These are phyloP conservation scores for Epichloe hybrida DNA, from an alignment of 2,329 filamentous ascomycete genomes.

Conservation along the genomic window DNA sequence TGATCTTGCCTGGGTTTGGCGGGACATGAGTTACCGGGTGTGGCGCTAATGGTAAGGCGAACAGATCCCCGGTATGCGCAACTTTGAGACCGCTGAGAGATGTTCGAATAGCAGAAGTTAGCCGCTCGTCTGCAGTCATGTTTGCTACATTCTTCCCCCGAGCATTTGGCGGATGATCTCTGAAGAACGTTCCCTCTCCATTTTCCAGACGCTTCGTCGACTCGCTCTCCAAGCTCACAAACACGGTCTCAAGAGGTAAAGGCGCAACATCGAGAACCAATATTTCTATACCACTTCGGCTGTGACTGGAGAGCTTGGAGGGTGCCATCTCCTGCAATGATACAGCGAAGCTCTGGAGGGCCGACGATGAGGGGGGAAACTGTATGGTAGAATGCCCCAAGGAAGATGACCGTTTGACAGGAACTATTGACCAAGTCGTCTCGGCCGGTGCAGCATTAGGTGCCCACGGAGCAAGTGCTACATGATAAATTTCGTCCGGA, in stretches of 20 bases:
- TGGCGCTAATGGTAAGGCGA: constrained; percentile 61
- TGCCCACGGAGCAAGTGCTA: constrained; percentile 63
- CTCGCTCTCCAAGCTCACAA: constrained; percentile 73
- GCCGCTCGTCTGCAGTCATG: constrained; percentile 36
- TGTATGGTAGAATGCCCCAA: constrained; percentile 67
- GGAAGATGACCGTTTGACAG: constrained; percentile 50
- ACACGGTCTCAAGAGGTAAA: constrained; percentile 69
- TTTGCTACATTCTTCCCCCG: constrained; percentile 27
- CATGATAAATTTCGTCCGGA: constrained; percentile 37
- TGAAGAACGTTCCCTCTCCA: constrained; percentile 70
- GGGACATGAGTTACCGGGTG: constrained; percentile 80
- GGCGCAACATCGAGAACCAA: constrained; percentile 69
- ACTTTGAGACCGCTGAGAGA: constrained; percentile 61
- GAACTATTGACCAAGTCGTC: constrained; percentile 73
- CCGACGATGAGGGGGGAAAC: constrained; percentile 58
- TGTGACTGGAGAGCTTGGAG: constrained; percentile 58
- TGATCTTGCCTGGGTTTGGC: constrained; percentile 72
- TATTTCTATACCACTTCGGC: constrained; percentile 70
- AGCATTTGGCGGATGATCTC: constrained; percentile 36
- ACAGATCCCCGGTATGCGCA: constrained; percentile 72
- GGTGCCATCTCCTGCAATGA: constrained; percentile 60
- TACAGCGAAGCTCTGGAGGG: constrained; percentile 67
- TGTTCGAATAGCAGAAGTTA: constrained; percentile 56
- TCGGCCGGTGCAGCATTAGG: constrained; percentile 45
- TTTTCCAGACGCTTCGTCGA: constrained; percentile 68